Conservation (phyloP, 116 monocot genomes). For the Papilionanthe hybrid region DNA sequence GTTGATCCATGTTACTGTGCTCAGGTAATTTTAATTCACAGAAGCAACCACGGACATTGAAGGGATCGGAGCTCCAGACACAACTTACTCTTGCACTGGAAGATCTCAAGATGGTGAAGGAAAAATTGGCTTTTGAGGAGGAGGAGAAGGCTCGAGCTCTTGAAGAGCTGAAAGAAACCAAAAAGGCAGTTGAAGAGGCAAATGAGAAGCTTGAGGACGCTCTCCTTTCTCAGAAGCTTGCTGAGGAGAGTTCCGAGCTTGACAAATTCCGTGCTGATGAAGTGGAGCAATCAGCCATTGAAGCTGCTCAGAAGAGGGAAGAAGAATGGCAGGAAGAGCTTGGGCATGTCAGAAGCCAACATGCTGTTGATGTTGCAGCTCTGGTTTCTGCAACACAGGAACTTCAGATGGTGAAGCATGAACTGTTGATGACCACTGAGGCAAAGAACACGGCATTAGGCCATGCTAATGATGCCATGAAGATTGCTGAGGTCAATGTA, state of each 20-base stretch:
- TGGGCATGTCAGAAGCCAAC: constrained; percentile 43
- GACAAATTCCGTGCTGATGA: constrained; percentile 79
- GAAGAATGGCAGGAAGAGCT: constrained; percentile 56
- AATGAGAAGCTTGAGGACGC: constrained; percentile 66
- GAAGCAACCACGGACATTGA: constrained; percentile 37
- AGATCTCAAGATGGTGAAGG: constrained; percentile 74
- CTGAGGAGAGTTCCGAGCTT: constrained; percentile 74
- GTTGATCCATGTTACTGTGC: background rate
- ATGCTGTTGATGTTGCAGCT: constrained; percentile 55
- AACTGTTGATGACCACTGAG: constrained; percentile 48
- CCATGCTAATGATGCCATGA: constrained; percentile 67
- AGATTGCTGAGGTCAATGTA: constrained; percentile 63
- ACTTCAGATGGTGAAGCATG: constrained; percentile 54
- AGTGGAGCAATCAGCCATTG: constrained; percentile 67
- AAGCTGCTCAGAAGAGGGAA: constrained; percentile 57
- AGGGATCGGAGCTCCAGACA: constrained; percentile 44
- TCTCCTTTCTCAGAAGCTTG: constrained; percentile 40
- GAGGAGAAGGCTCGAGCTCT: constrained; percentile 42
- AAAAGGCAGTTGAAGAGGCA: constrained; percentile 34
- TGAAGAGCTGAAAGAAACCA: constrained; percentile 54
- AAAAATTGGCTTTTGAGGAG: constrained; percentile 38
- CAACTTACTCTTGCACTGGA: constrained; percentile 43
- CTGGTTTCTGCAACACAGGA: constrained; percentile 52
- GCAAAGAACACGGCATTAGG: constrained; percentile 56
- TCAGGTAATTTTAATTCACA: constrained; percentile 7